These are phyloP conservation scores for Eucalyptus tenuipes DNA, from an alignment of 345 rosid genomes.

Conservation along the genomic window DNA sequence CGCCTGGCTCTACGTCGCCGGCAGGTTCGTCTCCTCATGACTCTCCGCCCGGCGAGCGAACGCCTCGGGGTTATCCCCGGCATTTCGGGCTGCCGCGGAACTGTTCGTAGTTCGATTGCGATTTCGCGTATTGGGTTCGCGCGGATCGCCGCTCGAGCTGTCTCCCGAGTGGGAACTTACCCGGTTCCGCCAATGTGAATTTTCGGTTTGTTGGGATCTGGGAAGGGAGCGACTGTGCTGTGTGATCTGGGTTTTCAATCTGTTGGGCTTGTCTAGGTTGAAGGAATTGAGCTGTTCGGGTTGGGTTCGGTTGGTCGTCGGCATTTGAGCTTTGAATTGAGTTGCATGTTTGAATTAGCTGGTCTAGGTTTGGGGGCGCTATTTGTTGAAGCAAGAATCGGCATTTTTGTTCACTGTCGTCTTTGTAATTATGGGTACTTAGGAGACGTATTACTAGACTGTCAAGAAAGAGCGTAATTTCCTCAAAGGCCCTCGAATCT, in stretches of 20 bases:
- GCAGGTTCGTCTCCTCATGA: conserved; percentile 34
- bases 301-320: neutral
- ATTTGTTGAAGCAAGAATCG: neutral
- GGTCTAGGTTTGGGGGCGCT: neutral
- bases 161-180: neutral
- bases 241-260: neutral
- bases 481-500: neutral
- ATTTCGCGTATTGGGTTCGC: accelerated
- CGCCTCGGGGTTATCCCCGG: neutral
- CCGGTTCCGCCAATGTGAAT: neutral
- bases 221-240: neutral
- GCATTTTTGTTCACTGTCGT: neutral
- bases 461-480: neutral
- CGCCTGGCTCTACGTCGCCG: conserved; percentile 97
- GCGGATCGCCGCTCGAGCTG: neutral
- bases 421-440: neutral
- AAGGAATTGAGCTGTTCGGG: neutral
- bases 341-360: neutral
- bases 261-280: neutral
- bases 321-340: neutral
- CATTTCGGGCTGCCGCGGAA: neutral
- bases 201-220: neutral
- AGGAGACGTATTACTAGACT: neutral
- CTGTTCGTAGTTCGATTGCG: neutral
- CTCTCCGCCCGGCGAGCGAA: neutral